Evolutionary conservation across 2,329 filamentous ascomycete genomes (phyloP), one percentile per base, ranked within the genome.

Genomic region (Botrytis fragariae): DNA sequence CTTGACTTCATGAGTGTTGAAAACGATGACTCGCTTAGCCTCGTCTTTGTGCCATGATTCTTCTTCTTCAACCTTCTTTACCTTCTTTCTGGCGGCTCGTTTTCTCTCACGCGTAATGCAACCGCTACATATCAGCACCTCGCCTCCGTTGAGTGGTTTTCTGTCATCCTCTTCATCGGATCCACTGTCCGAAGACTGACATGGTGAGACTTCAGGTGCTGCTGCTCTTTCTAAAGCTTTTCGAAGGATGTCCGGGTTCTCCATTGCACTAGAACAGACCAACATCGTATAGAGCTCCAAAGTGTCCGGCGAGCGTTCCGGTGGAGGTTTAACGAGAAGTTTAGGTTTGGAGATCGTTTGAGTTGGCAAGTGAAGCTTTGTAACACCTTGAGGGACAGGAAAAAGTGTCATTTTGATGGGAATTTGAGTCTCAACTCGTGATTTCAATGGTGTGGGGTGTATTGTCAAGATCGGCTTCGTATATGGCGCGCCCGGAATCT

Each of bases 271-370:
- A 1, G 94, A 95, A 82, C 95, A 98, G 18, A 98, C 94, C 3
- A 98, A 85, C 83, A 90, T 93, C 6, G 92, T 93, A 77, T 91
- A 90, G 64, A 97, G 84, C 83, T 95, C 94, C 44, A 95, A 86
- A 73, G 89, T 95, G 77, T 97, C 93, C 10, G 91, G 86, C 3
- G 89, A 87, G 48, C 88, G 89, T 54, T 89, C 87, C 4, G 91
- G 88, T 2, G 87, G 82, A 3, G 91, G 89, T 79, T 94, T 97
- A 4, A 93, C 90, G 62, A 97, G 87, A 37, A 97, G 87, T 82
- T 98, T 98, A 10, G 95, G 93, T 81, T 98, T 98, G 32, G 95
- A 96, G 72, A 99, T 96, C 0, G 94, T 97, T 80, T 98, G 91
- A 5, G 92, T 90, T 7, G 95, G 96, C 25, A 99, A 87, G 79